Evolutionary conservation across 768 basidiomycete genomes (phyloP), one percentile per base, ranked within the genome.

Genomic region (Auricularia sp.): DNA sequence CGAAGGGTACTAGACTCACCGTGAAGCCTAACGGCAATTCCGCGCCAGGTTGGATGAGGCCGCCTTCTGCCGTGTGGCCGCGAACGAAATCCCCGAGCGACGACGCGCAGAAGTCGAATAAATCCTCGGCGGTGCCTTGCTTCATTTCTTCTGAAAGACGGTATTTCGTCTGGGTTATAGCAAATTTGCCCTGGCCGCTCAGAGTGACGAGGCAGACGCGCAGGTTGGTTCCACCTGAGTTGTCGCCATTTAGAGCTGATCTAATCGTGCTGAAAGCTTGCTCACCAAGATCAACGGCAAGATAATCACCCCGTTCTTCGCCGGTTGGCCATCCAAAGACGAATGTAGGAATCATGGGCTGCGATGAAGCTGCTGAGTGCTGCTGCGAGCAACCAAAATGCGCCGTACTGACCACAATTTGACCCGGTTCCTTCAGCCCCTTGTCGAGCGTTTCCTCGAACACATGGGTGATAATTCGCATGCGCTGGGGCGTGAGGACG

Each of bases 41-140:
- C 43, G 72, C 70, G 11, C 72, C 75, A 33, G 71, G 63, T 29
- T 77, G 68, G 44, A 85, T 76, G 3, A 77, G 75, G 10, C 81
- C 84, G 61, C 81, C 71, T 63, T 78, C 78, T 33, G 77, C 77
- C 86, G 74, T 91, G 89, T 65, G 98, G 76, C 72, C 47, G 14
- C 18, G 18, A 5, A 51, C 47, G 16, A 91, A 97, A 72, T 96
- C 88, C 0, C 93, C 97, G 73, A 96, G 98, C 71, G 90, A 97
- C 72, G 96, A 88, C 0, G 93, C 97, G 73, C 96, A 98, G 71
- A 99, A 99, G 77, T 99, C 97, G 69, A 99, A 98, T 62, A 99
- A 77, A 66, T 87, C 88, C 72, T 93, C 88, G 5, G 95, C 97
- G n/a, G 98, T 93, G 6, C 91, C 92, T 65, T 97, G 93, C 75